A percentile compares a stretch with the other conserved stretches of the same genome.
phyloP scores from a whole-genome alignment of 768 basidiomycete genomes.

The Amanita molliuscula region DNA sequence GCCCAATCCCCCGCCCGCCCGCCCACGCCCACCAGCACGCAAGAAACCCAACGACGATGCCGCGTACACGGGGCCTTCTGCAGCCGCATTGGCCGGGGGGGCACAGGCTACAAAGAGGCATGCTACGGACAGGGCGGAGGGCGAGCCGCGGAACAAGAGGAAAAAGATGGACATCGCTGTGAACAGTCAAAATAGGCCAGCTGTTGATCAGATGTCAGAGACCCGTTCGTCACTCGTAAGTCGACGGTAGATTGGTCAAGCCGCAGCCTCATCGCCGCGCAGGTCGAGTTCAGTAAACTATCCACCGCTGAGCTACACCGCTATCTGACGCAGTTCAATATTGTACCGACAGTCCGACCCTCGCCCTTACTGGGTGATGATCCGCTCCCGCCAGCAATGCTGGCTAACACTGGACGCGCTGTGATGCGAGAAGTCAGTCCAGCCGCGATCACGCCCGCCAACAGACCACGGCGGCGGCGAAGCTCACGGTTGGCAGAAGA shows the following conservation, averaged over 20 bases:
- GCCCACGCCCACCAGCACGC: constrained; percentile 53
- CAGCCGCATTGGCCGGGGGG: constrained; percentile 34
- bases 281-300: constrained; percentile 74
- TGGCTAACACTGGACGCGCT: constrained; percentile 40
- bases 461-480: constrained; percentile 60
- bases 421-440: constrained; percentile 34
- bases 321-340: constrained; percentile 65
- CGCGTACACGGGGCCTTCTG: constrained; percentile 50
- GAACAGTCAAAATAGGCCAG: constrained; percentile 16
- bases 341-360: constrained; percentile 61
- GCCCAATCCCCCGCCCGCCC: constrained; percentile 14
- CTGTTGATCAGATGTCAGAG: constrained; percentile 29
- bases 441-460: constrained; percentile 44
- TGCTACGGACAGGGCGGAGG: constrained; percentile 57
- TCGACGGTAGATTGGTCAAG: constrained; percentile 2
- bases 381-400: constrained; percentile 57
- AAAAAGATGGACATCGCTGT: constrained; percentile 47
- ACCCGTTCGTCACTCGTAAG: constrained; percentile 31
- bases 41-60: constrained; percentile 61
- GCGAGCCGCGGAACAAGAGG: constrained; percentile 66
- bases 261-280: constrained; percentile 3
- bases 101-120: constrained; percentile 39
- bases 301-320: constrained; percentile 55
- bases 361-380: constrained; percentile 56
- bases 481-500: constrained; percentile 71